These are phyloP conservation scores for Microcyclospora tardicrescens DNA, from an alignment of 2,329 filamentous ascomycete species.

Conservation along the genomic window DNA sequence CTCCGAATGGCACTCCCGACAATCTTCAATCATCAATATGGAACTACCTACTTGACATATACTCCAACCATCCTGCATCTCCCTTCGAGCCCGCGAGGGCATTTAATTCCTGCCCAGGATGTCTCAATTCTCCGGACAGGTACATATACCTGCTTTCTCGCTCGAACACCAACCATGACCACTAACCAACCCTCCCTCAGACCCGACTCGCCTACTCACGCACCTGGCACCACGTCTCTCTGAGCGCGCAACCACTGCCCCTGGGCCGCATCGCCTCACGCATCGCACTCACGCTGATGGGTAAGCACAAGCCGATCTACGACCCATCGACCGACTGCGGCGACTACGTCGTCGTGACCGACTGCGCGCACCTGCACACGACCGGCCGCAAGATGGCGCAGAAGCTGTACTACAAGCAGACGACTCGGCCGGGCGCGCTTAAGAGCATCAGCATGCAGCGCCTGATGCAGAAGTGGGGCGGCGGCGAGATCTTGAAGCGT, in stretches of 20 bases:
- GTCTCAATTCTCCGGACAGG: constrained; percentile 12
- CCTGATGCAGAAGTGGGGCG: constrained; percentile 88
- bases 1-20: too few relatives aligned
- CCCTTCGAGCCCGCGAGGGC: too few relatives aligned
- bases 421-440: constrained; percentile 75
- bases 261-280: constrained; percentile 79
- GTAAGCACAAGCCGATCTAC: constrained; percentile 97
- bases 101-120: constrained; percentile 1
- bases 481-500: constrained; percentile 77
- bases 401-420: constrained; percentile 94
- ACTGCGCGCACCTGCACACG: constrained; percentile 72
- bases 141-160: constrained; percentile 1
- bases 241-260: constrained; percentile 55
- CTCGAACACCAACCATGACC: background rate
- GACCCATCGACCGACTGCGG: constrained; percentile 97
- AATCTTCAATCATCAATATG: too few relatives aligned
- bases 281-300: constrained; percentile 83
- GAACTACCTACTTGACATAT: too few relatives aligned
- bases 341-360: constrained; percentile 87
- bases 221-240: constrained; percentile 83
- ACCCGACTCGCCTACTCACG: constrained; percentile 93
- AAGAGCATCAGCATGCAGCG: constrained; percentile 87
- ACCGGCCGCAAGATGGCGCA: constrained; percentile 88
- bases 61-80: too few relatives aligned
- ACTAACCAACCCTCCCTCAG: constrained; percentile 32